Conservation (phyloP, 1,284 basidiomycete genomes). For the Ustilago bromivora region DNA sequence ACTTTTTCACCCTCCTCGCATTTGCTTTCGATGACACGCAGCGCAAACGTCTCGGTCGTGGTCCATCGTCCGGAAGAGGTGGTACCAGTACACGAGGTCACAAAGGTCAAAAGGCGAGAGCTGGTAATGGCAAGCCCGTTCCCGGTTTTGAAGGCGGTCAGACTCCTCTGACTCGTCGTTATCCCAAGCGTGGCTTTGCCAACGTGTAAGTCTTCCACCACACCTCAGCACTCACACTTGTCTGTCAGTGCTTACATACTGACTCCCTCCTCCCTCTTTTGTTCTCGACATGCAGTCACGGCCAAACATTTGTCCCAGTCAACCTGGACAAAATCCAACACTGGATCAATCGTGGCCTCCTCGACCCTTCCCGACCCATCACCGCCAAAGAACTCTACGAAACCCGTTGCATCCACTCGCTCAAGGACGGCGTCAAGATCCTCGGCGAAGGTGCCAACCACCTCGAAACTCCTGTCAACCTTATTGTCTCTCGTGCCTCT, state of each 20-base stretch:
- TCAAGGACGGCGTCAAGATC: conserved; percentile 90
- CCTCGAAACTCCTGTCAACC: conserved; percentile 81
- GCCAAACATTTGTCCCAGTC: conserved; percentile 80
- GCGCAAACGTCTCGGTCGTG: conserved; percentile 94
- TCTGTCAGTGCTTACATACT: not conserved
- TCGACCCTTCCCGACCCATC: conserved; percentile 84
- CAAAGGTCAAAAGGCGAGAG: conserved; percentile 94
- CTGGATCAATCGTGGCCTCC: conserved; percentile 87
- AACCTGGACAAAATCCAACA: conserved; percentile 88
- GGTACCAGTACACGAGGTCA: conserved; percentile 92
- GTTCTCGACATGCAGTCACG: conserved; percentile 32
- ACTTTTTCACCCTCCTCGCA: not conserved
- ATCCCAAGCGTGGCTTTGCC: conserved; percentile 93
- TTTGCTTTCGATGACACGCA: conserved; percentile 28
- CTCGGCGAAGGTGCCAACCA: conserved; percentile 82
- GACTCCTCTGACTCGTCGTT: conserved; percentile 88
- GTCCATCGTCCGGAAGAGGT: conserved; percentile 88
- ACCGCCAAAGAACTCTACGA: conserved; percentile 86
- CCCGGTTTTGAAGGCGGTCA: conserved; percentile 92
- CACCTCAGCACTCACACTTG: not conserved
- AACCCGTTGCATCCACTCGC: conserved; percentile 88
- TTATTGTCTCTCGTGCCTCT: conserved; percentile 86
- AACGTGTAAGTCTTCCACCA: conserved; percentile 79
- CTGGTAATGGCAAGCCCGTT: conserved; percentile 87
- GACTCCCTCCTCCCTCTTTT: conserved; percentile 1